Conservation (phyloP, 345 rosid species). For the Excoecaria agallocha region DNA sequence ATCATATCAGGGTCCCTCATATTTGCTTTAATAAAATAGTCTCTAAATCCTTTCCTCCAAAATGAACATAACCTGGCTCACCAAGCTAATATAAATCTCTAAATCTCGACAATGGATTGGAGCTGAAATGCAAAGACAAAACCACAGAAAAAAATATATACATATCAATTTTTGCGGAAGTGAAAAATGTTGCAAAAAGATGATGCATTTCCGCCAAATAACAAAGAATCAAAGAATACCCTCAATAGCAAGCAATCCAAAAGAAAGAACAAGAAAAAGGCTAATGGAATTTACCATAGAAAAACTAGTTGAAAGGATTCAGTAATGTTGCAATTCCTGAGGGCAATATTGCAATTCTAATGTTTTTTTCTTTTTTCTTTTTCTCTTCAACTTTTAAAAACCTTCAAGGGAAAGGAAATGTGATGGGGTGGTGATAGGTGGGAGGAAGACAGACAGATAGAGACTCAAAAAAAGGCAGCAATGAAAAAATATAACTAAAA, state of each 20-base stretch:
- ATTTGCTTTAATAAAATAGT: constrained; percentile 22
- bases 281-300: constrained; percentile 24
- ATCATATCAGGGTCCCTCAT: constrained; percentile 66
- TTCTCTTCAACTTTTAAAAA: background rate
- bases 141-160: constrained; percentile 12
- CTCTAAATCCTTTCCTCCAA: constrained; percentile 40
- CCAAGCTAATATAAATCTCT: constrained; percentile 31
- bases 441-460: constrained; percentile 19
- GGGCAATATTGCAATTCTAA: constrained; percentile 16
- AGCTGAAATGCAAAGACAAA: constrained; percentile 21
- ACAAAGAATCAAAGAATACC: constrained; percentile 45
- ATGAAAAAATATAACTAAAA: constrained; percentile 19
- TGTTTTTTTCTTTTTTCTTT: background rate
- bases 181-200: background rate
- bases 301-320: constrained; percentile 22
- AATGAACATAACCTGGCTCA: constrained; percentile 25
- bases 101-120: constrained; percentile 23
- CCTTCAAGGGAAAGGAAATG: constrained; percentile 15
- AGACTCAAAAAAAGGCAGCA: constrained; percentile 47
- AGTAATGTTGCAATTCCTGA: constrained; percentile 11
- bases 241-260: constrained; percentile 56
- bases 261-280: constrained; percentile 22
- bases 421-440: constrained; percentile 14
- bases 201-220: background rate
- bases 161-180: background rate